Base-by-base conservation (phyloP, 495 filamentous ascomycete genomes). In the Penicillium arizonense region DNA sequence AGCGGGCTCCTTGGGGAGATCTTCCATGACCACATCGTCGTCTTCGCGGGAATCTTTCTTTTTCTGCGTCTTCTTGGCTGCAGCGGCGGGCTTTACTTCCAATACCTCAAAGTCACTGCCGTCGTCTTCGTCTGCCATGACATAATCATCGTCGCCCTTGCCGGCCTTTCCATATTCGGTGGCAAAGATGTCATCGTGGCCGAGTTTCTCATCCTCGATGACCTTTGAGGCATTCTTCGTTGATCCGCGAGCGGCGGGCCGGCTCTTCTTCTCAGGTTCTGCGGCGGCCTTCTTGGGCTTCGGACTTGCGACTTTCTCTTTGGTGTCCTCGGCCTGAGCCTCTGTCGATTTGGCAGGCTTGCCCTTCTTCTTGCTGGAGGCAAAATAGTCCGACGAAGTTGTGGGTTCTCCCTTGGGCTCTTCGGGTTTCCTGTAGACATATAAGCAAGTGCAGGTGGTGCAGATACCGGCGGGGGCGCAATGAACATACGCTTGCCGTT, bases 161-260 rank as follows among this genome's bases (percentile, higher is more conserved):
- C 79, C 67, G 35, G 56, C 65, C 53, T 84, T 88, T 43, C 72
- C 70, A 50, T 79, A 82, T 43, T 87, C 85, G 0, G 82, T 80
- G 2, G 82, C 82, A 62, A 86, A 87, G 13, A 91, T 87, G 57
- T 92, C 88, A 52, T 91, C 88, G 11, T 77, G 83, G 5, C 78
- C 87, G 47, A 87, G 81, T n/a, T 76, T 82, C 44, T 86, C 86
- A 33, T 77, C 75, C 8, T 86, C 80, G 46, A 83, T 51, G 30
- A 78, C 70, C 26, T 71, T 53, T 39, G 47, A 53, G 50, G 58
- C 50, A 44, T 65, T 63, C 35, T 71, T 69, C 14, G 67, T 57
- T 28, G 72, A 69, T 18, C 59, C 58, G 4, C 67, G 68, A 33
- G 65, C 33, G 5, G 55, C 20, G 16, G 30, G 57, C 39, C 32